phyloP scores from a whole-genome alignment of 495 filamentous ascomycete genomes.

The Tuber melanosporum region DNA sequence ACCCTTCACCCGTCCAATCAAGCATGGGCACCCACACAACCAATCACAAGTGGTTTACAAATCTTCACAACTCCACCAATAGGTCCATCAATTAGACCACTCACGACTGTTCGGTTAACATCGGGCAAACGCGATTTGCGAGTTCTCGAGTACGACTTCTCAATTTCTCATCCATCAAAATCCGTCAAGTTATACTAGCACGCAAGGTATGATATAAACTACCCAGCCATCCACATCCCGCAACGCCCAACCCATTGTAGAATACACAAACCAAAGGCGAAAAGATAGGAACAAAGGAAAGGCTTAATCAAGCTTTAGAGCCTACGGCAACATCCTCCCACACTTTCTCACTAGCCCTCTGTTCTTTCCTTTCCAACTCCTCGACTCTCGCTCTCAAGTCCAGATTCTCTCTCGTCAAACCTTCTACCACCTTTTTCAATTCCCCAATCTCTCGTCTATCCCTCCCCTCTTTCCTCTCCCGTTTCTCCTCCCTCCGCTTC shows the following conservation, averaged over 20 bases:
- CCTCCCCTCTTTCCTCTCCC: constrained; percentile 52
- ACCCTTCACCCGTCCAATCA: background rate
- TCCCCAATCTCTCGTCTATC: constrained; percentile 49
- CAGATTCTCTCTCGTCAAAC: constrained; percentile 55
- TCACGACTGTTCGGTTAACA: background rate
- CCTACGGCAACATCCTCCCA: background rate
- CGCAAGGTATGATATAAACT: background rate
- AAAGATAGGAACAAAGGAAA: background rate
- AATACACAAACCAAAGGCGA: background rate
- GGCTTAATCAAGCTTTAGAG: background rate
- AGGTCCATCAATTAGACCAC: background rate
- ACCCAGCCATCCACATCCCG: background rate
- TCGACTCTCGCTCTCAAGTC: constrained; percentile 57
- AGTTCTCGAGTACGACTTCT: background rate
- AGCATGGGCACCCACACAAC: background rate
- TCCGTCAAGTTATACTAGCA: background rate
- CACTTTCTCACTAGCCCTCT: constrained; percentile 4
- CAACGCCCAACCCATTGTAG: background rate
- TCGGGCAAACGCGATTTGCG: background rate
- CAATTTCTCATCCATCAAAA: background rate
- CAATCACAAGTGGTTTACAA: background rate
- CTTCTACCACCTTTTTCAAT: constrained; percentile 53
- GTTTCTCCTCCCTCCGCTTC: constrained; percentile 53
- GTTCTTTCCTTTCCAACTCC: constrained; percentile 55
- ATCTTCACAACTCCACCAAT: background rate